Base-by-base conservation (phyloP, 768 basidiomycete species). In the Calocybe gangraenosa region DNA sequence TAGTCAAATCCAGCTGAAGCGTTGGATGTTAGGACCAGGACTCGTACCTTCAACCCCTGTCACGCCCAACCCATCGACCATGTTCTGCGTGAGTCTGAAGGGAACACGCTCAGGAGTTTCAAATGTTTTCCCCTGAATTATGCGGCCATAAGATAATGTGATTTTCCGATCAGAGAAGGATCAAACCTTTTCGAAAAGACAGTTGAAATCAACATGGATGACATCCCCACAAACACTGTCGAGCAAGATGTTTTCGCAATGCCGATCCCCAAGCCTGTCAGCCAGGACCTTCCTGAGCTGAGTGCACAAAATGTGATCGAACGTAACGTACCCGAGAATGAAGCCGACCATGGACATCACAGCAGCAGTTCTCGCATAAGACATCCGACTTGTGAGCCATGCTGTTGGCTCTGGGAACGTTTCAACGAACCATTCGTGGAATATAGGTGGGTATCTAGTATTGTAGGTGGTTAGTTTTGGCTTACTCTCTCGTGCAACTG, bases 271-370 rank as follows among this genome's bases (percentile, higher is more conserved):
- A n/a, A 99, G 73, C n/a, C 94, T 95, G 40, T 25, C 7, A 25
- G 34, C 6, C 13, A 22, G 21, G n/a, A 19, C 9, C 3, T 22
- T 13, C 10, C 36, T 18, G 44, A 20, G 30, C 25, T 23, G 4
- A 17, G 37, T n/a, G n/a, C n/a, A 38, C 20, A 41, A 10, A 46
- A 14, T 44, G 17, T 17, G 7, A 37, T 21, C 17, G 5, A 15
- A 4, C 22, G 40, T 20, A 7, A 33, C 82, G 44, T 52, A 95
- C 92, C 95, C 95, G 10, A 98, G 71, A 34, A 99, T 92, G 57
- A 89, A 95, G 9, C 96, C 96, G 17, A 98, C 89, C 89, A 99
- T 98, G 1, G 89, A 96, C 86, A 96, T 98, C 43, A 98, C 96
- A 0, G 95, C 96, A 0, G 88, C 79, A 0, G 95, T 96, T 34